Evolutionary conservation across 2,329 filamentous ascomycete species (phyloP).

Genomic region (Fusarium nematophilum): DNA sequence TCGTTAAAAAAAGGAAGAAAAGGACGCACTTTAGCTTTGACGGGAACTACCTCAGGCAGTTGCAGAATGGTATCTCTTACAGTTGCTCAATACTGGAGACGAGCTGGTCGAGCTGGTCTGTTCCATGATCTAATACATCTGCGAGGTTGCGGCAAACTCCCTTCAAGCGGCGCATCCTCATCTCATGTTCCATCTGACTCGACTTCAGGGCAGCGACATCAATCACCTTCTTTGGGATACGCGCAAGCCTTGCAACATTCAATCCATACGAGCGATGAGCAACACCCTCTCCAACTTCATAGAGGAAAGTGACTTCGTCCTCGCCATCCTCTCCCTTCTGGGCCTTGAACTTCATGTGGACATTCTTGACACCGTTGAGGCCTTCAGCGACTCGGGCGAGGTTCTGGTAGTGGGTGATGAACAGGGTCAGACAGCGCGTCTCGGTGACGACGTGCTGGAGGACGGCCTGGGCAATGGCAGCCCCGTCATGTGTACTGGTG

Average conservation of each 20-base stretch:
- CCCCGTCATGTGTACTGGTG: conserved; percentile 94
- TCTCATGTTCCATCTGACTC: conserved; percentile 79
- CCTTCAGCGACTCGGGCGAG: conserved; percentile 77
- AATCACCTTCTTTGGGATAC: conserved; percentile 80
- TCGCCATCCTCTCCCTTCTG: conserved; percentile 60
- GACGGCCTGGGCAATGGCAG: conserved; percentile 94
- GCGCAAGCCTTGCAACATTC: conserved; percentile 90
- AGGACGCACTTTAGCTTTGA: background rate
- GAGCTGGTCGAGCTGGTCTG: conserved; percentile 63
- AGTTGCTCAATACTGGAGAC: conserved; percentile 70
- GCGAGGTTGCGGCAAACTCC: conserved; percentile 58
- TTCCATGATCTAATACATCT: conserved; percentile 52
- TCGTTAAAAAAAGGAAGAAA: conserved; percentile 13
- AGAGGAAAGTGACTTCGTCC: conserved; percentile 91
- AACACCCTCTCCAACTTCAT: conserved; percentile 90
- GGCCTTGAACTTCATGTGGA: conserved; percentile 89
- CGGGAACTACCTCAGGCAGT: background rate
- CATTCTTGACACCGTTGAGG: conserved; percentile 80
- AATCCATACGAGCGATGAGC: conserved; percentile 94
- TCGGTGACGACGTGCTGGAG: conserved; percentile 84
- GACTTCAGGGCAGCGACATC: conserved; percentile 85
- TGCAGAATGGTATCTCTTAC: conserved; percentile 46
- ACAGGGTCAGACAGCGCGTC: conserved; percentile 82
- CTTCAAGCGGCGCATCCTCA: conserved; percentile 71
- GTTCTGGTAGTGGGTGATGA: conserved; percentile 98